phyloP scores from a whole-genome alignment of 768 basidiomycete species.

The Trametes cingulata region DNA sequence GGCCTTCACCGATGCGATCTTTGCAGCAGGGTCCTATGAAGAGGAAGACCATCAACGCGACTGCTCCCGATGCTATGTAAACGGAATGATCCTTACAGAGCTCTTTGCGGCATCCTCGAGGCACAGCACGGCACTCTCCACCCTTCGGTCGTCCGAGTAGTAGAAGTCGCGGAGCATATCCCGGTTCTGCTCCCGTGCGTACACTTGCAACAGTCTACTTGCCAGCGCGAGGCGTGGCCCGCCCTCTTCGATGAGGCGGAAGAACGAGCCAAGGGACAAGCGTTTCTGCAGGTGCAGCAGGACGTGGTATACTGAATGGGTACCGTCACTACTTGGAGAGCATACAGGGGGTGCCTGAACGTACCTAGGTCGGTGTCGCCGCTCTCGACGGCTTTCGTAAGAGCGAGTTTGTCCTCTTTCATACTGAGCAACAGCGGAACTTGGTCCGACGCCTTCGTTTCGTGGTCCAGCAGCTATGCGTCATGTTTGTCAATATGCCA shows the following conservation, averaged over 20 bases:
- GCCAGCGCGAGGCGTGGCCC: conserved; percentile 75
- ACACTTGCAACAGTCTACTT: conserved; percentile 80
- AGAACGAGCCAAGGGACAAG: conserved; percentile 87
- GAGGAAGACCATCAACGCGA: background rate
- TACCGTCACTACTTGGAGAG: too few relatives aligned
- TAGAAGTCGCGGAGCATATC: conserved; percentile 96
- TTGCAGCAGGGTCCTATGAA: conserved; percentile 68
- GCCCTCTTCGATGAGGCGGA: conserved; percentile 91
- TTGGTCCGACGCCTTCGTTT: conserved; percentile 85
- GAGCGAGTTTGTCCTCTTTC: conserved; percentile 90
- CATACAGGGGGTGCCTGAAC: too few relatives aligned
- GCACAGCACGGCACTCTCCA: conserved; percentile 88
- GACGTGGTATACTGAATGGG: conserved; percentile 86
- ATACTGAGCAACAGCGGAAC: conserved; percentile 91
- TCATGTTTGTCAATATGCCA: background rate
- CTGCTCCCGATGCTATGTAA: background rate
- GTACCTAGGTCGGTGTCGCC: conserved; percentile 93
- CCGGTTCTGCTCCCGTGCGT: conserved; percentile 85
- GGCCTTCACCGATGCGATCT: conserved; percentile 69
- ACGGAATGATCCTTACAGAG: conserved; percentile 42
- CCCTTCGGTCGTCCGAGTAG: conserved; percentile 94
- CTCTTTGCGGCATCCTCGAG: conserved; percentile 78
- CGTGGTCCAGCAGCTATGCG: conserved; percentile 83
- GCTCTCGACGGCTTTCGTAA: conserved; percentile 89
- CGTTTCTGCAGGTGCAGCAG: conserved; percentile 84